A percentile compares a stretch with the other conserved stretches of the same genome.
Conservation (phyloP, 345 rosid genomes). For the Citrus mangshanensis region DNA sequence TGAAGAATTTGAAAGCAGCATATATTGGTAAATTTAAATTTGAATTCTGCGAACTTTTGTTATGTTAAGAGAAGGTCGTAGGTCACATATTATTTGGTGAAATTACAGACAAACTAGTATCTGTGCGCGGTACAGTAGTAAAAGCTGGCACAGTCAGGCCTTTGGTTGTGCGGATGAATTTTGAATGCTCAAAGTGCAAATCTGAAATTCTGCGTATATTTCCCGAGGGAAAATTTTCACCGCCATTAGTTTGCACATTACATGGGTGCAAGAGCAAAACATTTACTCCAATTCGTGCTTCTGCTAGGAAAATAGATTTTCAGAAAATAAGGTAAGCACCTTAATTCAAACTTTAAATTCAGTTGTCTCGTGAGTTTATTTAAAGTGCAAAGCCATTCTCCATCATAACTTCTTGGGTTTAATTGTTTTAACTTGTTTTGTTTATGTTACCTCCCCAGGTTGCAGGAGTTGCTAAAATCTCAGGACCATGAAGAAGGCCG, state of each 20-base stretch:
- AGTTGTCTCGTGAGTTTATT: background rate
- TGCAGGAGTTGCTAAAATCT: conserved; percentile 72
- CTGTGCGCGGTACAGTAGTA: conserved; percentile 82
- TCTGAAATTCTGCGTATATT: conserved; percentile 56
- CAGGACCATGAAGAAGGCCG: conserved; percentile 98
- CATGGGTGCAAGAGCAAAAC: conserved; percentile 87
- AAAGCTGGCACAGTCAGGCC: conserved; percentile 92
- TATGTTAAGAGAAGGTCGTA: background rate
- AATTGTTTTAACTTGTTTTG: background rate
- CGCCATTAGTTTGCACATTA: conserved; percentile 61
- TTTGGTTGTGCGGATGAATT: conserved; percentile 66
- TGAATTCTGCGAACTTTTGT: background rate
- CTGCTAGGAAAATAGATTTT: conserved; percentile 76
- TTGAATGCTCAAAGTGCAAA: conserved; percentile 76
- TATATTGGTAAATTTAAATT: conserved; percentile 65
- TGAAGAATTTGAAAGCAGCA: conserved; percentile 91
- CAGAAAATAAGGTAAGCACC: conserved; percentile 79
- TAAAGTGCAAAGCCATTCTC: background rate
- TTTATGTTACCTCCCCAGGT: conserved; percentile 34
- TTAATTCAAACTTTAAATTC: background rate
- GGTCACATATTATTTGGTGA: conserved; percentile 12
- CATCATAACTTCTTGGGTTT: background rate
- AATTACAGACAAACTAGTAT: conserved; percentile 82
- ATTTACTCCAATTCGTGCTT: conserved; percentile 71
- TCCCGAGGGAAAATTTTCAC: conserved; percentile 90